These are phyloP conservation scores for Trichoderma breve DNA, from an alignment of 2,329 filamentous ascomycete species.

Conservation along the genomic window DNA sequence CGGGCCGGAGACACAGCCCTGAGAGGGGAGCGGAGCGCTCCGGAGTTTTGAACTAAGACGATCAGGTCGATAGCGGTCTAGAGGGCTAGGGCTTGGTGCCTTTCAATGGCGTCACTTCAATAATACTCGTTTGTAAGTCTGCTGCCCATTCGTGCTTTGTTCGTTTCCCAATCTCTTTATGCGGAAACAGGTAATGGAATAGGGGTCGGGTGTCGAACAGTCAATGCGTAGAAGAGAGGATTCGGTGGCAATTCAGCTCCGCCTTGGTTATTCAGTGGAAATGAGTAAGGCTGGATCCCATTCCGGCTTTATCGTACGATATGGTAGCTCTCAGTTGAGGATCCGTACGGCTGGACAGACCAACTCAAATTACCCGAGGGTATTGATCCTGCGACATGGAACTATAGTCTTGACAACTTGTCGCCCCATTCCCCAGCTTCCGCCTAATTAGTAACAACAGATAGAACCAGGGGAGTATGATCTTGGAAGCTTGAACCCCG, in stretches of 20 bases:
- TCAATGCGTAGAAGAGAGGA: too few relatives aligned
- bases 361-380: background rate
- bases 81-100: background rate
- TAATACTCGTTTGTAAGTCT: background rate
- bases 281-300: background rate
- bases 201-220: background rate
- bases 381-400: background rate
- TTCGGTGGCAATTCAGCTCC: background rate
- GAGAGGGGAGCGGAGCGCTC: background rate
- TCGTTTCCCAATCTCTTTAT: background rate
- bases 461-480: background rate
- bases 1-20: background rate
- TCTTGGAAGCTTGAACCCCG: background rate
- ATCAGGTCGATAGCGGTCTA: background rate
- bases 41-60: background rate
- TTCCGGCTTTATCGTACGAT: background rate
- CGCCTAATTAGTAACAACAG: background rate
- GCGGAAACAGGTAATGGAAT: background rate
- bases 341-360: background rate
- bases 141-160: background rate
- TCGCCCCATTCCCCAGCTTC: background rate
- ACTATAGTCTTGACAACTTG: background rate
- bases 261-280: background rate
- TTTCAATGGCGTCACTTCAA: background rate
- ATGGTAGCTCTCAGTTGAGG: background rate